Base-by-base conservation (phyloP, 805 yeast genomes). In the Candida tibetensis region DNA sequence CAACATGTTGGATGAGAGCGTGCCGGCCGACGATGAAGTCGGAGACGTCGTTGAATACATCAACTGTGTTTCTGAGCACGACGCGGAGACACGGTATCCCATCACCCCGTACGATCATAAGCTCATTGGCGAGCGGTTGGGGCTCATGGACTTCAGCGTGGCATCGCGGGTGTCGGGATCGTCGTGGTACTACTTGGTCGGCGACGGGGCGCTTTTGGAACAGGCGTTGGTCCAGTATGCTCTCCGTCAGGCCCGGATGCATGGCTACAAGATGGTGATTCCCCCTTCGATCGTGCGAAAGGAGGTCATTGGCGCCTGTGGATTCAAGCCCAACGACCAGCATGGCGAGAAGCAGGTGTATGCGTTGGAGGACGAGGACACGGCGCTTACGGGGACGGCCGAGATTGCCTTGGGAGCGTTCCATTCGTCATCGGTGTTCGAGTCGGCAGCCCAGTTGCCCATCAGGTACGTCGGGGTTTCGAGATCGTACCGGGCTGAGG, bases 381-480 rank as follows among this genome's bases (percentile, higher is more conserved):
- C 82, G 35, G 82, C 95, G 28, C 65, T 93, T 21, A 81, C 91
- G 0, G 99, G 98, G 1, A 93, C 99, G 0, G 96, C 98, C 0
- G 99, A 93, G 57, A 91, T 93, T 23, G 87, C 99, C 0, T 59
- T 93, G 18, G 99, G 96, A 0, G 96, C 89, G 0, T 62, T 82
- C 44, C 80, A 77, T 37, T 74, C 82, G 4, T 75, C 82, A 40
- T 66, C 69, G 17, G 60, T 66, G 0, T 64, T 82, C 28, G 53
- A 40, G 2, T 49, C 67, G 22, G 35, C 44, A 5, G 31, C 53
- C 1, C 60, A 69, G 0, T 63, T 78, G 4, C 89, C 95, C 0
- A 46, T 66, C 10, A 80, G 76, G 50, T 66, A 77, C 19, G 93
- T 80, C 9, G 99, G 97, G 1, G 71, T 88, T 1, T 83, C 95